Base-by-base conservation (phyloP, 106 monocot genomes). In the Apostasia shenzhenica region DNA sequence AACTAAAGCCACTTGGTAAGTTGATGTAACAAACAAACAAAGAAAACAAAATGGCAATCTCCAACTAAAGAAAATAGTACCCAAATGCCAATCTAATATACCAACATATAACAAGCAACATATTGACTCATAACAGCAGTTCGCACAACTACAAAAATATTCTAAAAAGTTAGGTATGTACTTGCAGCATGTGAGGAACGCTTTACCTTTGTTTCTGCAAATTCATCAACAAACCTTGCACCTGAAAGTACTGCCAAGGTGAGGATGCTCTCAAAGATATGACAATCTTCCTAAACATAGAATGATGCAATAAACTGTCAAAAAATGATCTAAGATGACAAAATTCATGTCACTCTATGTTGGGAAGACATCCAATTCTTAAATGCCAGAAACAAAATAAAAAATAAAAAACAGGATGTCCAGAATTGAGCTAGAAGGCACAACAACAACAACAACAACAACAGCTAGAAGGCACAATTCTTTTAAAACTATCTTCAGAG, bases 201-300 rank as follows among this genome's bases (percentile, higher is more conserved):
- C 40, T 69, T 74, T 59, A 85, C 85, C 89, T 67, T 72, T 55
- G 48, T 73, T 75, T 77, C 86, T 45, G 10, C 52, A 66, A 45
- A 73, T 60, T 73, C 76, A 72, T 72, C 67, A 70, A 66, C 48
- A 77, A 73, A 75, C 61, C 66, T 44, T 70, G 55, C 9, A 37
- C 60, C 76, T 38, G 54, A 67, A 51, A 74, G 60, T 42, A 67
- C 41, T 67, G 76, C 76, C 76, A 86, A 44, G 6, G 64, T 73
- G 45, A 79, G 56, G 8, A 74, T 67, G 48, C 48, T 62, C 57
- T 73, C 79, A 74, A 82, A 81, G 2, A 45, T 61, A 14, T 38
- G 41, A 66, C 51, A 74, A 3, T 70, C 73, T 0, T 67, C 78
- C 79, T 79, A 65, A 59, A 73, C 43, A 40, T 14, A 70, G 12